phyloP scores from a whole-genome alignment of 2,329 filamentous ascomycete species.

The Fusarium verticillioides region DNA sequence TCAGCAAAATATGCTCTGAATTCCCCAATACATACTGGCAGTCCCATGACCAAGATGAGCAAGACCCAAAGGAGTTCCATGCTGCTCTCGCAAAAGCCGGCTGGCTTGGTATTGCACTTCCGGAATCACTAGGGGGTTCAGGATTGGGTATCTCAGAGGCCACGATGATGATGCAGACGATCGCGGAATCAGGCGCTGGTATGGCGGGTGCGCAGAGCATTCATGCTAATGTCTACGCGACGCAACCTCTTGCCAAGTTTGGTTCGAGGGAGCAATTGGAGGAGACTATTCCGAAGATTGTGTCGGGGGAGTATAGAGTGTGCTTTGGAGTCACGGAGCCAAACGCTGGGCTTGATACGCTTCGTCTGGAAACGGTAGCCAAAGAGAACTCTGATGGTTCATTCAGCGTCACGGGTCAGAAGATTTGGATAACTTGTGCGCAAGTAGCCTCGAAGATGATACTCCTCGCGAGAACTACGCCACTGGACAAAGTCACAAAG shows the following conservation, averaged over 20 bases:
- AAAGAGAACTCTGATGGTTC: slow-evolving; percentile 62
- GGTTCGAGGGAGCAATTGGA: slow-evolving; percentile 72
- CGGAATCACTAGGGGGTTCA: slow-evolving; percentile 78
- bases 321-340: slow-evolving; percentile 91
- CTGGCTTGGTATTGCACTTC: slow-evolving; percentile 84
- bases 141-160: slow-evolving; percentile 84
- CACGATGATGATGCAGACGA: slow-evolving; percentile 88
- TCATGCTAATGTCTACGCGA: slow-evolving; percentile 78
- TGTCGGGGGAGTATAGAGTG: slow-evolving; percentile 75
- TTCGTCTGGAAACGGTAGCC: slow-evolving; percentile 75
- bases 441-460: slow-evolving; percentile 88
- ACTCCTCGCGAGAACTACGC: slow-evolving; percentile 79
- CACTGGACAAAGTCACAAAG: slow-evolving; percentile 73
- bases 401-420: slow-evolving; percentile 80
- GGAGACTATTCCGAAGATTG: slow-evolving; percentile 74
- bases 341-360: slow-evolving; percentile 81
- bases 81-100: slow-evolving; percentile 78
- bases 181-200: slow-evolving; percentile 80
- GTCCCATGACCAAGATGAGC: slow-evolving; percentile 74
- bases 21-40: slow-evolving; percentile 84
- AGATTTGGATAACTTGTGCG: slow-evolving; percentile 90
- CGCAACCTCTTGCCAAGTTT: slow-evolving; percentile 79
- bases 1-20: slow-evolving; percentile 73
- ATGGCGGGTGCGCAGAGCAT: slow-evolving; percentile 76
- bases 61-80: slow-evolving; percentile 81